These are phyloP conservation scores for Penicillium sp. DNA, from an alignment of 2,329 filamentous ascomycete species.

Conservation along the genomic window DNA sequence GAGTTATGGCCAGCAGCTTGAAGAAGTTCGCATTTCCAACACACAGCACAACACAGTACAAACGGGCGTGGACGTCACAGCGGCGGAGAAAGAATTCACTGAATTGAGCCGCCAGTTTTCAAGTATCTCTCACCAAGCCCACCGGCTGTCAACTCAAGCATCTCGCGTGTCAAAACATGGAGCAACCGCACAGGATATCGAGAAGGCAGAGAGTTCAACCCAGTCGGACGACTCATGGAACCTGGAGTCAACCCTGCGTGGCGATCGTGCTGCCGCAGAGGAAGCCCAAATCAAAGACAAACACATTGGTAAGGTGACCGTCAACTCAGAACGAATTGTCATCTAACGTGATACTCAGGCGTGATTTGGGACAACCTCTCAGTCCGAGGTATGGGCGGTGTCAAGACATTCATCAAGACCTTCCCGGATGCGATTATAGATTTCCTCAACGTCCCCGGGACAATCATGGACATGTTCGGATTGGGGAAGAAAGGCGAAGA, in stretches of 20 bases:
- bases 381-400: slow-evolving; percentile 73
- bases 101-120: slow-evolving; percentile 44
- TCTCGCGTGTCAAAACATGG: slow-evolving; percentile 30
- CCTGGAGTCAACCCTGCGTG: slow-evolving; percentile 72
- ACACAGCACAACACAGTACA: slow-evolving; percentile 35
- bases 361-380: slow-evolving; percentile 78
- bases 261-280: slow-evolving; percentile 69
- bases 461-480: slow-evolving; percentile 64
- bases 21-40: slow-evolving; percentile 33
- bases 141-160: slow-evolving; percentile 36
- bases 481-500: slow-evolving; percentile 69
- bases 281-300: slow-evolving; percentile 80
- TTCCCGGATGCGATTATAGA: slow-evolving; percentile 76
- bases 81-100: slow-evolving; percentile 47
- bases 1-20: slow-evolving; percentile 33
- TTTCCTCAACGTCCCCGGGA: slow-evolving; percentile 74
- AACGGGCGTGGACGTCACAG: slow-evolving; percentile 49
- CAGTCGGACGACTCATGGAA: slow-evolving; percentile 66
- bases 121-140: slow-evolving; percentile 39
- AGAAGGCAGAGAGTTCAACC: slow-evolving; percentile 55
- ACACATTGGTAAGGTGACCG: slow-evolving; percentile 58
- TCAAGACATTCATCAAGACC: slow-evolving; percentile 71
- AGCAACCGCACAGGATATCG: slow-evolving; percentile 51
- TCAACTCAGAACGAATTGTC: neutral
- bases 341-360: slow-evolving; percentile 39